A percentile compares a stretch with the other conserved stretches of the same genome.
Conservation (phyloP, 768 basidiomycete genomes). For the Tulasnella sp. region DNA sequence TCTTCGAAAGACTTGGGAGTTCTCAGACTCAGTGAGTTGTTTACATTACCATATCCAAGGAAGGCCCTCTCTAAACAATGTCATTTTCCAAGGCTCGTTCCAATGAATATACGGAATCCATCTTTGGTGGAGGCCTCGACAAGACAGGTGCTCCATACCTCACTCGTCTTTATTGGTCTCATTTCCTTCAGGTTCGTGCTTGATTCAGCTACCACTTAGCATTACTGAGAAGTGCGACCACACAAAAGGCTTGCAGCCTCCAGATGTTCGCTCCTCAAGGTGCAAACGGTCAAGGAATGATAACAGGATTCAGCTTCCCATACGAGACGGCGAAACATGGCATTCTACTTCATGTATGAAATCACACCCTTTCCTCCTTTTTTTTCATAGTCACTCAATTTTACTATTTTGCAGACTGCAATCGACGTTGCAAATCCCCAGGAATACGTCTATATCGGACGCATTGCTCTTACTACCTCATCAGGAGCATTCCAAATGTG, state of each 20-base stretch:
- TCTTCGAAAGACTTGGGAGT: constrained; percentile 39
- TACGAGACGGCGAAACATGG: constrained; percentile 59
- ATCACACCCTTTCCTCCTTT: constrained; percentile 1
- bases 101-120: constrained; percentile 32
- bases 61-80: constrained; percentile 20
- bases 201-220: too few species aligned
- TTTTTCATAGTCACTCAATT: not conserved
- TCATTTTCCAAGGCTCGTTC: constrained; percentile 29
- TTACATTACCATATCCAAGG: constrained; percentile 2
- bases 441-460: constrained; percentile 28
- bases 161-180: constrained; percentile 56
- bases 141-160: constrained; percentile 41
- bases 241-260: constrained; percentile 37
- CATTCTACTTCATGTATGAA: constrained; percentile 48
- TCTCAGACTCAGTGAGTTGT: constrained; percentile 39
- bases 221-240: too few species aligned
- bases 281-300: constrained; percentile 33
- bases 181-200: constrained; percentile 36
- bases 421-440: constrained; percentile 37
- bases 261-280: constrained; percentile 43
- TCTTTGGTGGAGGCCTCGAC: constrained; percentile 47
- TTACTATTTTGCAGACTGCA: constrained; percentile 31
- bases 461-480: constrained; percentile 49
- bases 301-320: constrained; percentile 43
- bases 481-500: constrained; percentile 68